A percentile compares a stretch with the other conserved stretches of the same genome.
Conservation (phyloP, 1,284 basidiomycete species). For the Ceratobasidium sp. region DNA sequence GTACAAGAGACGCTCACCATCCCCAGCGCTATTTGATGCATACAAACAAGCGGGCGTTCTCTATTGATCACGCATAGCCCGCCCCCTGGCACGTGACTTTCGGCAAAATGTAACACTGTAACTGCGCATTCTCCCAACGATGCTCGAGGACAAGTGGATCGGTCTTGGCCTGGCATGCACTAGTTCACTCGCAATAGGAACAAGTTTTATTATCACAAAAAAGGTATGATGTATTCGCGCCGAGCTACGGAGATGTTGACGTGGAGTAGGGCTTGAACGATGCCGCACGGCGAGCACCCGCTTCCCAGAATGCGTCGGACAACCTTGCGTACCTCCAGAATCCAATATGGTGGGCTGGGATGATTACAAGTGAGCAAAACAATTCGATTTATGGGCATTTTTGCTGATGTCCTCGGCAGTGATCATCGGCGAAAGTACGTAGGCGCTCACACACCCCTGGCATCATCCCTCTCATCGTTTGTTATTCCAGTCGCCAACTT, state of each 20-base stretch:
- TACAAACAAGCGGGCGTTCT: not conserved
- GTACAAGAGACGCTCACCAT: too few species aligned
- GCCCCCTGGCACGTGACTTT: not conserved
- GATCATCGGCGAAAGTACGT: constrained; percentile 87
- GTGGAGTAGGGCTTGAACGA: constrained; percentile 77
- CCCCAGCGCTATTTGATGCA: too few species aligned
- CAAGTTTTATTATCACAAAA: constrained; percentile 96
- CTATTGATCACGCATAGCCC: not conserved
- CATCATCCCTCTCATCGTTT: not conserved
- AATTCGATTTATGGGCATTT: constrained; percentile 39
- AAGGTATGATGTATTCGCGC: constrained; percentile 65
- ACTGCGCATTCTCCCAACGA: constrained; percentile 47
- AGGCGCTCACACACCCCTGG: constrained; percentile 43
- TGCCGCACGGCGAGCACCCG: constrained; percentile 63
- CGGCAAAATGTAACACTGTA: not conserved
- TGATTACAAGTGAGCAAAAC: constrained; percentile 80
- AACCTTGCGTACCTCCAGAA: constrained; percentile 87
- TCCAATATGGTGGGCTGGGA: constrained; percentile 98
- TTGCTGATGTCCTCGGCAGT: constrained; percentile 58
- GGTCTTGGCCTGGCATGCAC: constrained; percentile 85
- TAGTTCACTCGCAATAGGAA: constrained; percentile 85
- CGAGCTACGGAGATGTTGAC: not conserved
- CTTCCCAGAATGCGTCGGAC: constrained; percentile 72
- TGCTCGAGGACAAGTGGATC: constrained; percentile 92
- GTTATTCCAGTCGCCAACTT: constrained; percentile 87